These are phyloP conservation scores for Vicia faba DNA, from an alignment of 306 rosid species.

Conservation along the genomic window DNA sequence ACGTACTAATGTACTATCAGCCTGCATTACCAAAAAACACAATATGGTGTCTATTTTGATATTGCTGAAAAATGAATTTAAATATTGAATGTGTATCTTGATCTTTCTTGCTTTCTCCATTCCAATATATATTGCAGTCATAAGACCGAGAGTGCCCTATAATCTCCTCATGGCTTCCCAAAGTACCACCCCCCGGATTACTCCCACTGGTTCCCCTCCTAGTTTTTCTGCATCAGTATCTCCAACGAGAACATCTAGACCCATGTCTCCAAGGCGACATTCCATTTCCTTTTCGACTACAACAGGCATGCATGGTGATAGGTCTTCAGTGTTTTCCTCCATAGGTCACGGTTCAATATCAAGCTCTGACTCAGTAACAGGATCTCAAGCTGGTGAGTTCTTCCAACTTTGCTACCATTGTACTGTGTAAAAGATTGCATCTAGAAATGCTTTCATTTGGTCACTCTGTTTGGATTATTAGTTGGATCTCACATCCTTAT, in stretches of 20 bases:
- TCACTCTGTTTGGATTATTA: slow-evolving; percentile 8
- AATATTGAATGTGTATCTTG: slow-evolving; percentile 28
- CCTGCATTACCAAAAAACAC: slow-evolving; percentile 24
- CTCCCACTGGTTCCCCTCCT: slow-evolving; percentile 86
- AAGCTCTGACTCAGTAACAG: slow-evolving; percentile 55
- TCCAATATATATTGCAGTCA: slow-evolving; percentile 40
- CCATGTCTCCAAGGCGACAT: slow-evolving; percentile 79
- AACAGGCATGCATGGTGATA: slow-evolving; percentile 69
- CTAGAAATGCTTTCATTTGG: slow-evolving; percentile 19
- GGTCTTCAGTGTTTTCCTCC: slow-evolving; percentile 57
- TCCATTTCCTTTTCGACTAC: slow-evolving; percentile 76
- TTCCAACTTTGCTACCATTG: slow-evolving; percentile 22
- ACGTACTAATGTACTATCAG: slow-evolving; percentile 26
- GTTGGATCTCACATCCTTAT: slow-evolving; percentile 14
- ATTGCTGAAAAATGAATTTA: slow-evolving; percentile 23
- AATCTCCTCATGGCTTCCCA: slow-evolving; percentile 76
- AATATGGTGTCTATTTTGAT: slow-evolving; percentile 3
- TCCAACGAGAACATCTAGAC: slow-evolving; percentile 74
- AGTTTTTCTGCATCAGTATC: slow-evolving; percentile 75
- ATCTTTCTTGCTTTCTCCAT: slow-evolving; percentile 27
- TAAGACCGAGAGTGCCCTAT: slow-evolving; percentile 66
- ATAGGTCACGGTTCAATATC: slow-evolving; percentile 48
- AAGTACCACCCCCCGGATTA: slow-evolving; percentile 68
- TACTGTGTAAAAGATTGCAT: slow-evolving; percentile 20
- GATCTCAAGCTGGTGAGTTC: slow-evolving; percentile 70